Percentiles rank a stretch among this genome's conserved stretches.
phyloP scores from a whole-genome alignment of 1,139 yeast species.

The Taphrina confusa region DNA sequence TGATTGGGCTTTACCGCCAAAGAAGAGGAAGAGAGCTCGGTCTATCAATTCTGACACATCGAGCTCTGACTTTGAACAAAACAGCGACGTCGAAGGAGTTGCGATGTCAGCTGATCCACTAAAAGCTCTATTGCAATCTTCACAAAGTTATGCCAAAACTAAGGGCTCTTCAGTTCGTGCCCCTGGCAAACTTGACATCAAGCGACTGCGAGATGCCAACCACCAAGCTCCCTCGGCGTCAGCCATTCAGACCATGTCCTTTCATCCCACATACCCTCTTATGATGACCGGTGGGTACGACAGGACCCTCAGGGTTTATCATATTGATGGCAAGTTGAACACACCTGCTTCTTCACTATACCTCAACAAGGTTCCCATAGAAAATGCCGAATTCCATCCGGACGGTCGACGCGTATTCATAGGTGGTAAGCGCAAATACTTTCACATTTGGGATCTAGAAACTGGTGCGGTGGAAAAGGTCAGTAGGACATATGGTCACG shows the following conservation, averaged over 20 bases:
- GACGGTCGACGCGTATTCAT: slow-evolving; percentile 65
- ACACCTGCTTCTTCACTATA: slow-evolving; percentile 79
- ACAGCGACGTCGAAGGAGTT: slow-evolving; percentile 44
- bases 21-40: slow-evolving; percentile 41
- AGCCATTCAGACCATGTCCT: slow-evolving; percentile 77
- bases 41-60: slow-evolving; percentile 40
- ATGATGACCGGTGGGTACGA: slow-evolving; percentile 91
- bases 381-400: slow-evolving; percentile 66
- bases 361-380: slow-evolving; percentile 76
- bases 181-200: slow-evolving; percentile 68
- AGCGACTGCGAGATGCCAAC: slow-evolving; percentile 84
- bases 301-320: slow-evolving; percentile 79
- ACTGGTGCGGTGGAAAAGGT: slow-evolving; percentile 78
- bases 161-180: slow-evolving; percentile 58
- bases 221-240: slow-evolving; percentile 65
- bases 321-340: slow-evolving; percentile 87
- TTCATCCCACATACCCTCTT: slow-evolving; percentile 84
- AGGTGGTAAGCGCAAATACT: slow-evolving; percentile 87
- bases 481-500: slow-evolving; percentile 89
- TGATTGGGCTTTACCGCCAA: slow-evolving; percentile 70
- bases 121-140: slow-evolving; percentile 59
- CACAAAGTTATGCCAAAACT: slow-evolving; percentile 58
- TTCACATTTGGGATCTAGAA: slow-evolving; percentile 87
- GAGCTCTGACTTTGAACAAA: slow-evolving; percentile 44
- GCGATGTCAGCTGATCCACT: slow-evolving; percentile 50